Evolutionary conservation across 352 stramenopile genomes (phyloP).

Genomic region (Phytopythium delawarense): DNA sequence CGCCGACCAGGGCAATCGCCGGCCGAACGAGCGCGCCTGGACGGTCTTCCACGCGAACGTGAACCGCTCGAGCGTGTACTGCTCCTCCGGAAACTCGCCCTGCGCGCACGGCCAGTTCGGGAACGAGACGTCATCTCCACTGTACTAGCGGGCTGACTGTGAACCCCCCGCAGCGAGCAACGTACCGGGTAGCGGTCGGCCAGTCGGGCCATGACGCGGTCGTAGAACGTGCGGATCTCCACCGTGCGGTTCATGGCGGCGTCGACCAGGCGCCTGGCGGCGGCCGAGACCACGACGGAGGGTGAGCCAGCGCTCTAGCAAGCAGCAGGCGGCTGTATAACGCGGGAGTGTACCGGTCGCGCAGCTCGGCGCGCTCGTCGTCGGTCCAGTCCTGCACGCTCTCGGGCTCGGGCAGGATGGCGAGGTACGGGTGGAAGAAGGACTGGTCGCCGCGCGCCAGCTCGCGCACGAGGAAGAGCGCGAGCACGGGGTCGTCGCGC

Average conservation of each 20-base stretch:
- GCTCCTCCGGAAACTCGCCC: conserved; percentile 37
- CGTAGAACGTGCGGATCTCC: conserved; percentile 61
- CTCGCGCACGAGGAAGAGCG: conserved; percentile 83
- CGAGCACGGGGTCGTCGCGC: conserved; percentile 77
- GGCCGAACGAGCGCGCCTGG: conserved; percentile 89
- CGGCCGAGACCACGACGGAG: neutral
- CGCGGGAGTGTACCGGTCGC: conserved; percentile 36
- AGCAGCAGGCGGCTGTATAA: neutral
- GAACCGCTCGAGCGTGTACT: conserved; percentile 71
- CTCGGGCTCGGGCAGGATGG: conserved; percentile 72
- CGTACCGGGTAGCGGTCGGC: conserved; percentile 45
- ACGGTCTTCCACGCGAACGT: conserved; percentile 87
- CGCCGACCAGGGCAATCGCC: conserved; percentile 84
- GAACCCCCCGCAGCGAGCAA: neutral
- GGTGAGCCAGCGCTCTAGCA: neutral
- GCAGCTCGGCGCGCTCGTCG: conserved; percentile 62
- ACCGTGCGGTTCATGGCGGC: conserved; percentile 36
- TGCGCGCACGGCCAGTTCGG: conserved; percentile 4
- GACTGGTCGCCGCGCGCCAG: conserved; percentile 47
- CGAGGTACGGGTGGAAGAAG: conserved; percentile 87
- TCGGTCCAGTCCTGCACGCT: conserved; percentile 81
- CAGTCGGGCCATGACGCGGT: conserved; percentile 41
- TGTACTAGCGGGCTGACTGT: neutral
- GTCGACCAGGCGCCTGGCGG: conserved; percentile 34
- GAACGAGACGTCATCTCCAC: neutral